These are phyloP conservation scores for Scheffersomyces stipitis DNA, from an alignment of 805 yeast species.

Conservation along the genomic window DNA sequence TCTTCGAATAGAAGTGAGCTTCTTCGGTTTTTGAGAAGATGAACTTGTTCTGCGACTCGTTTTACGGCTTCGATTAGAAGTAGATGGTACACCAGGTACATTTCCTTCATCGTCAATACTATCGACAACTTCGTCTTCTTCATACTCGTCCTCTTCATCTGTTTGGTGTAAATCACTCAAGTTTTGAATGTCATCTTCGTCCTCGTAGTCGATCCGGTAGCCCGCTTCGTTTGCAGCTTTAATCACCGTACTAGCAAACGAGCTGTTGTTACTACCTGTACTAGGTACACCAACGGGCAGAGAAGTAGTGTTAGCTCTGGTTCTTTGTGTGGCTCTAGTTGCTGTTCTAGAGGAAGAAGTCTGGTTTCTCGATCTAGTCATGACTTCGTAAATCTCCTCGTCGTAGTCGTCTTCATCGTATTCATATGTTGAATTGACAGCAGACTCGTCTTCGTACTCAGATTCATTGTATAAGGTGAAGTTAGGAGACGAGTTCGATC, in stretches of 20 bases:
- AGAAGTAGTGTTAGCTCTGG: background rate
- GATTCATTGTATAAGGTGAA: slow-evolving; percentile 3
- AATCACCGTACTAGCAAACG: background rate
- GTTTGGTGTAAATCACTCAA: slow-evolving; percentile 27
- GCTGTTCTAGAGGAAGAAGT: too few relatives aligned
- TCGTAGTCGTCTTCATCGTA: slow-evolving; percentile 12
- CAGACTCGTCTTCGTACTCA: slow-evolving; percentile 2
- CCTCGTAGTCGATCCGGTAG: slow-evolving; percentile 9
- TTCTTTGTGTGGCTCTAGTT: background rate
- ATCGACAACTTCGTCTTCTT: slow-evolving; percentile 9
- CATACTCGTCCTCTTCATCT: slow-evolving; percentile 27
- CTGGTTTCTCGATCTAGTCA: slow-evolving; percentile 5
- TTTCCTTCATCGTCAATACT: slow-evolving; percentile 2
- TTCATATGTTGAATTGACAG: slow-evolving; percentile 3
- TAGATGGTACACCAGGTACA: background rate
- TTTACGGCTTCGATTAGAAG: background rate
- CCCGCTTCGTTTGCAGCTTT: slow-evolving; percentile 2
- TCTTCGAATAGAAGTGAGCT: slow-evolving; percentile 1
- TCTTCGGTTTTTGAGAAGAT: background rate
- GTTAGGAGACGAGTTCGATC: slow-evolving; percentile 3
- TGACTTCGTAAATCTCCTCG: slow-evolving; percentile 8
- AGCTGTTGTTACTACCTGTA: background rate
- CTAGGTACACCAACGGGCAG: background rate
- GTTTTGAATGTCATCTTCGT: slow-evolving; percentile 22
- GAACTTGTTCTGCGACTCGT: background rate